A percentile compares a stretch with the other conserved stretches of the same genome.
These are phyloP conservation scores for Euclidium syriacum DNA, from an alignment of 345 rosid species.

Conservation along the genomic window DNA sequence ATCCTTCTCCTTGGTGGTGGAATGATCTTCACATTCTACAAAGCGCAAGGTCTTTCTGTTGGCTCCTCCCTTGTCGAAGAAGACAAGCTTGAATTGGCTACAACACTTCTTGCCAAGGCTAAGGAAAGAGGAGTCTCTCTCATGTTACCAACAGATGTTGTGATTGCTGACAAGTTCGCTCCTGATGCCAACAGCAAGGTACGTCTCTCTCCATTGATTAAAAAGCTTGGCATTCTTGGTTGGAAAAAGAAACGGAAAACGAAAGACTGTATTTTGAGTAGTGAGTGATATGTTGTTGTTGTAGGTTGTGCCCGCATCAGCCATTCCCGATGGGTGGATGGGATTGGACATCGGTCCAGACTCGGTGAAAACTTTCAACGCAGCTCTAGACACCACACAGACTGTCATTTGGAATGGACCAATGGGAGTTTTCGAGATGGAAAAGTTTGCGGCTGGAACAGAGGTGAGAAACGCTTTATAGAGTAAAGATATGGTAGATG, in stretches of 20 bases:
- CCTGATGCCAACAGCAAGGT: conserved; percentile 92
- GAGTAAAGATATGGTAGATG: too few species aligned
- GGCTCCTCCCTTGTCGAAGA: conserved; percentile 95
- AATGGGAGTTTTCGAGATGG: conserved; percentile 94
- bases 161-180: conserved; percentile 89
- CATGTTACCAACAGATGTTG: conserved; percentile 77
- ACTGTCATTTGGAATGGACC: conserved; percentile 98
- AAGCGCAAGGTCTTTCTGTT: conserved; percentile 78
- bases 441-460: conserved; percentile 86
- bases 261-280: not conserved
- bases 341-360: conserved; percentile 95
- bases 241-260: not conserved
- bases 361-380: conserved; percentile 59
- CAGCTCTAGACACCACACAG: conserved; percentile 62
- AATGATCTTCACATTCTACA: conserved; percentile 97
- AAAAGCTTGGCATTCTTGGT: not conserved
- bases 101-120: conserved; percentile 77
- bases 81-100: conserved; percentile 87
- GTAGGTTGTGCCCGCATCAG: conserved; percentile 71
- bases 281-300: not conserved
- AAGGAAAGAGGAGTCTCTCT: conserved; percentile 87
- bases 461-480: conserved; percentile 48
- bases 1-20: conserved; percentile 93
- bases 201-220: not conserved
- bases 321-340: conserved; percentile 93